Base-by-base conservation (phyloP, 1,284 basidiomycete species). In the Sporisorium sorghi region DNA sequence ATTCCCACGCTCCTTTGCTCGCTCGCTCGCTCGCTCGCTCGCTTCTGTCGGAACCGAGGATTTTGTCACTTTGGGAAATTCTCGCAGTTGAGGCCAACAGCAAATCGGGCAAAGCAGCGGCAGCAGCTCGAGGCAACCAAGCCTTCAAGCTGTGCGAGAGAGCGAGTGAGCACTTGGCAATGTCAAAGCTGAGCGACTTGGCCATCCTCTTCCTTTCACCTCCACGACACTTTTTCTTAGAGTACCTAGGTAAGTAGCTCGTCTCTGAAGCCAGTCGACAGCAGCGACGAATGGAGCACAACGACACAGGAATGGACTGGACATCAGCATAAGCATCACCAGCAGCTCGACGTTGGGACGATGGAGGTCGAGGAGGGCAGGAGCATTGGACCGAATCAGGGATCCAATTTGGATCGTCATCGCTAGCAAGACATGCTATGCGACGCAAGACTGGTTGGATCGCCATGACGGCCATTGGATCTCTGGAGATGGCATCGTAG, bases 211-310 rank as follows among this genome's bases (percentile, higher is more conserved):
- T 51, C 23, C 30, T 48, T 51, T 58, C 44, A 30, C 50, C 40
- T 43, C 63, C 66, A 68, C 60, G 47, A 68, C 61, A 61, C 62
- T 66, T 66, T n/a, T 62, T 28, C 46, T 55, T 24, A 43, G 71
- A 67, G 72, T 75, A 67, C 72, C 67, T 75, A 58, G 72, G 72
- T 75, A 66, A 66, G 72, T 75, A 44, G 50, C 24, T 63, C 52
- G 12, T 21, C 37, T 2, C 23, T 11, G 15, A 4, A 21, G 19
- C 37, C 30, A 10, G 39, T 23, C 23, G 19, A n/a, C n/a, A 56
- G 28, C 46, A 19, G 50, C 49, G 26, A 33, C 28, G 24, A 48
- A 42, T 8, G 42, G 42, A 28, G 53, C 30, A 43, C 30, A 21
- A 12, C 11, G 37, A 24, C n/a, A 32, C 26, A 12, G 32, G 7